A percentile compares a stretch with the other conserved stretches of the same genome.
phyloP scores from a whole-genome alignment of 1,139 yeast genomes.

The Debaryomycetaceae sp. region DNA sequence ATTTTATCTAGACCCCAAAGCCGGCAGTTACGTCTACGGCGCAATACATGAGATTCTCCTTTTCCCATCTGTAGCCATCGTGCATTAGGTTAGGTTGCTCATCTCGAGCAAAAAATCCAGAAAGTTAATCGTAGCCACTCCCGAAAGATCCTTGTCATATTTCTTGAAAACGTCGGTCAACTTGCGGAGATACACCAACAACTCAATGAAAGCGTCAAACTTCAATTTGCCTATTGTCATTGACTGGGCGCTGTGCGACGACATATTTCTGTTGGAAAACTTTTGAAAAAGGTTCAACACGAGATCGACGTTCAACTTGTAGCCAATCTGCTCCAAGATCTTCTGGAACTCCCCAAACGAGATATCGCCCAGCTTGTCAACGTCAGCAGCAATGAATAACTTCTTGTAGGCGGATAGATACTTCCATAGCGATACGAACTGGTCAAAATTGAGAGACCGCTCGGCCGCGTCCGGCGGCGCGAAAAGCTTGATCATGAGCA shows the following conservation, averaged over 20 bases:
- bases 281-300: constrained; percentile 59
- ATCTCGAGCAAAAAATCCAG: constrained; percentile 74
- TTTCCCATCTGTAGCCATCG: no score
- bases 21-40: no score
- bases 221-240: constrained; percentile 51
- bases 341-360: constrained; percentile 65
- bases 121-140: constrained; percentile 71
- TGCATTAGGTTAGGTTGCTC: constrained; percentile 25
- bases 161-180: constrained; percentile 77
- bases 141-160: constrained; percentile 71
- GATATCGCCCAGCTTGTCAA: constrained; percentile 56
- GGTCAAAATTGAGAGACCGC: constrained; percentile 49
- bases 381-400: constrained; percentile 60
- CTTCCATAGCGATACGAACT: constrained; percentile 70
- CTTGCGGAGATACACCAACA: constrained; percentile 70
- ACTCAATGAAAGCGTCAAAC: constrained; percentile 80
- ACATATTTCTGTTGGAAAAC: constrained; percentile 41
- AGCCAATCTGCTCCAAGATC: constrained; percentile 68
- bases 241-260: constrained; percentile 9
- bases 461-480: constrained; percentile 36
- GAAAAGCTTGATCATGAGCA: constrained; percentile 64
- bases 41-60: no score
- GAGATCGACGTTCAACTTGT: constrained; percentile 58
- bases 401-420: constrained; percentile 70
- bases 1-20: constrained; percentile 57